phyloP scores from a whole-genome alignment of 305 asterid species.

The Salvia sclarea region DNA sequence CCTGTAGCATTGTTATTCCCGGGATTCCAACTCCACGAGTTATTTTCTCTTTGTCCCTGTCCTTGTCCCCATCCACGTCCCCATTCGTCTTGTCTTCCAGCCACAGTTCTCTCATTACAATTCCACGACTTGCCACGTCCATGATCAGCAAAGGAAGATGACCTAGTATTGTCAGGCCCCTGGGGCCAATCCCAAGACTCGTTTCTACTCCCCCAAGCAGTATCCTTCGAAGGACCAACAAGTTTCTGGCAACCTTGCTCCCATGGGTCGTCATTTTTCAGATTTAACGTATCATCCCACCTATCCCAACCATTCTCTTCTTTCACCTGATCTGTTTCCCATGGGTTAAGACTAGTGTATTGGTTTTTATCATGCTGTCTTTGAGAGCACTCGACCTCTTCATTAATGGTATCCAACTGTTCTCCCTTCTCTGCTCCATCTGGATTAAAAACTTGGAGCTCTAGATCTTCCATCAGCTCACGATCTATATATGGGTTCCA shows the following conservation, averaged over 20 bases:
- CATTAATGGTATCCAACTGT: slow-evolving; percentile 36
- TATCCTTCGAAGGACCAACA: slow-evolving; percentile 43
- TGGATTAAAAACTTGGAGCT: slow-evolving; percentile 56
- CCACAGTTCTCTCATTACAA: slow-evolving; percentile 27
- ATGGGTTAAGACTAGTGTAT: slow-evolving; percentile 45
- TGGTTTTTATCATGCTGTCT: slow-evolving; percentile 32
- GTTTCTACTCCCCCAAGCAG: slow-evolving; percentile 55
- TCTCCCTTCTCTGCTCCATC: slow-evolving; percentile 44
- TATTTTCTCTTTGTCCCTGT: slow-evolving; percentile 37
- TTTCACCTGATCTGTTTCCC: slow-evolving; percentile 51
- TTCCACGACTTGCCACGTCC: slow-evolving; percentile 29
- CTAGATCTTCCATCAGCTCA: slow-evolving; percentile 66
- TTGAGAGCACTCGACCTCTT: slow-evolving; percentile 35
- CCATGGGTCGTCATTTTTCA: slow-evolving; percentile 58
- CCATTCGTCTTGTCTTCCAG: slow-evolving; percentile 37
- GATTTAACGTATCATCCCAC: slow-evolving; percentile 41
- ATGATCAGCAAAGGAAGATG: slow-evolving; percentile 22
- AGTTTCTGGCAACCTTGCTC: slow-evolving; percentile 40
- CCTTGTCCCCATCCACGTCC: slow-evolving; percentile 10
- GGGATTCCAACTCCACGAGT: slow-evolving; percentile 38
- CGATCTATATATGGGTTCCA: slow-evolving; percentile 73
- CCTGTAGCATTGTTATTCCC: slow-evolving; percentile 40
- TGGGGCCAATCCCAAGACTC: slow-evolving; percentile 48
- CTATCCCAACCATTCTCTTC: slow-evolving; percentile 50
- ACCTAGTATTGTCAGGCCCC: slow-evolving; percentile 31